Evolutionary conservation across 2,329 filamentous ascomycete genomes (phyloP).

Genomic region (Epicoccum nigrum): DNA sequence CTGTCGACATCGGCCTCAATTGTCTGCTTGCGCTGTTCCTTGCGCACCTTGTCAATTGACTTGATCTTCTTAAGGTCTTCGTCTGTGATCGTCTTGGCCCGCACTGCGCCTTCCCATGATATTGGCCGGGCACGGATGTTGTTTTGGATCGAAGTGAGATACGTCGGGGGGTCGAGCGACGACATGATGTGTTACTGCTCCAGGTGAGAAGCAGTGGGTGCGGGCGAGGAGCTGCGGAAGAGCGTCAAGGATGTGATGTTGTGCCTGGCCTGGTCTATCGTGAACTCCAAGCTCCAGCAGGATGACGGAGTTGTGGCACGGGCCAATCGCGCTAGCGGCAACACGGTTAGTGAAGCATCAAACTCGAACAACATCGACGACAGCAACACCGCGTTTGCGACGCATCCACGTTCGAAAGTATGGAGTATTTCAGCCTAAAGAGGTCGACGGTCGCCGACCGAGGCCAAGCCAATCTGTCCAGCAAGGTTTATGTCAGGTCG

Average conservation of each 20-base stretch:
- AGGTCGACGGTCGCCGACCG: conserved; percentile 61
- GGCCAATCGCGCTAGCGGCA: neutral
- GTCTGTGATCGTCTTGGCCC: conserved; percentile 91
- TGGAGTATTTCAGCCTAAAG: conserved; percentile 61
- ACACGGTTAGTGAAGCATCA: conserved; percentile 1
- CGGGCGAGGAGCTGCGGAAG: conserved; percentile 8
- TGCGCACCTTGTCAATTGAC: conserved; percentile 93
- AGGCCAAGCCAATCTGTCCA: conserved; percentile 77
- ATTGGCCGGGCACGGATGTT: conserved; percentile 96
- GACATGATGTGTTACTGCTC: conserved; percentile 67
- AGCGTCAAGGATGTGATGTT: conserved; percentile 33
- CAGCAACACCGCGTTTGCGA: conserved; percentile 14
- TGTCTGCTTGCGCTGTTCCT: conserved; percentile 83
- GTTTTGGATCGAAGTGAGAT: conserved; percentile 87
- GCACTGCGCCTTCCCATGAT: conserved; percentile 95
- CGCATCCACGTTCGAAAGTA: conserved; percentile 14
- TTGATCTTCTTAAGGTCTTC: conserved; percentile 94
- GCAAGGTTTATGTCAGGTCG: conserved; percentile 94
- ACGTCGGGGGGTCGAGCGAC: conserved; percentile 87
- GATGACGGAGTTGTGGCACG: conserved; percentile 19
- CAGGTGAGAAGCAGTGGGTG: conserved; percentile 7
- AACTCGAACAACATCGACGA: neutral
- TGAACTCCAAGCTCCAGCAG: conserved; percentile 35
- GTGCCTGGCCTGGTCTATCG: conserved; percentile 35
- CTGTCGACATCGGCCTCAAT: conserved; percentile 80